Base-by-base conservation (phyloP, 2,329 filamentous ascomycete genomes). In the Fusarium subtropicale region DNA sequence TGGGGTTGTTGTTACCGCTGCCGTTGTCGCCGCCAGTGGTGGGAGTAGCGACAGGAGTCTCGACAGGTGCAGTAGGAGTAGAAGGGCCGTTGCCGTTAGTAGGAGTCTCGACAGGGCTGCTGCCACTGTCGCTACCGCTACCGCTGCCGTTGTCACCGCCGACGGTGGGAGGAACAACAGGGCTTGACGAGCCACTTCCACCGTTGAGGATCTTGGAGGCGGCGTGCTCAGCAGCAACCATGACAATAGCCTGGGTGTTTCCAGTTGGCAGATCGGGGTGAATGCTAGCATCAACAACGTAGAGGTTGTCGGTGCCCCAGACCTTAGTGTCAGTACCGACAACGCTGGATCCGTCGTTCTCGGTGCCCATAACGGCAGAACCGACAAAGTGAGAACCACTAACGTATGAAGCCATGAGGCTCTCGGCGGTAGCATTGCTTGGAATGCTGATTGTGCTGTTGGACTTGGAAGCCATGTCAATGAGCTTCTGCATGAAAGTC, bases 211-310 rank as follows among this genome's bases (percentile, higher is more conserved):
- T 74, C 70, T 74, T 74, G 7, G 58, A 54, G 9, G 84, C 84
- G 11, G 88, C 88, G 42, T 85, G 84, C 81, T 92, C 90, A 20
- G 89, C 86, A 20, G 85, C 88, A 36, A 88, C 83, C 75, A 91
- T 88, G 70, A 91, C 87, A 39, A 88, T 85, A 2, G 88, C 85
- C 48, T 87, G 86, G 3, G 90, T 91, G 78, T 93, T 93, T 20
- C 89, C 88, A 1, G 88, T 89, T 4, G 89, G 84, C 70, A 91
- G 86, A 66, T 90, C 90, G 0, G 90, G 90, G 80, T 91, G 90
- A 73, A 92, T 89, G 64, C 86, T 87, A 1, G 87, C 90, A 72
- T 92, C 90, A 6, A 92, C 87, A 16, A 91, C 86, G 72, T 89
- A 91, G 45, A 91, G 80, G 78, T 91, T 91, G 72, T 91, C 87